Base-by-base conservation (phyloP, 345 rosid genomes). In the Citrus hindsii region DNA sequence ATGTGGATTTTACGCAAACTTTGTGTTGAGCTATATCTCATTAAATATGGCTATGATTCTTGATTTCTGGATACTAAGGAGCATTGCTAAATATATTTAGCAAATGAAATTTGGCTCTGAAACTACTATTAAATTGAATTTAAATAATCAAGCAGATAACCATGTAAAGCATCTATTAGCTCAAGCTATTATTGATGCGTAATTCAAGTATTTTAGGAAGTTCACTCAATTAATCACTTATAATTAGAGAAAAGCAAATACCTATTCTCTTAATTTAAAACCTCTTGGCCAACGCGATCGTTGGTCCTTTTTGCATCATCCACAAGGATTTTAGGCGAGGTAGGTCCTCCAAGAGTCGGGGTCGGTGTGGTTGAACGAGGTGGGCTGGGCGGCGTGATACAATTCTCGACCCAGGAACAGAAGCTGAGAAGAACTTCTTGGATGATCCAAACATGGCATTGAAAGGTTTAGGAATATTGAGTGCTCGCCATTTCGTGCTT, bases 341-440 rank as follows among this genome's bases (percentile, higher is more conserved):
- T 87, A 35, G 92, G 92, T 79, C 98, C 97, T 22, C 91, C 90
- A 60, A 96, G 87, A 71, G 97, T 96, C 42, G 99, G 99, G 42
- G 97, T 94, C 48, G 99, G 99, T 32, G 99, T 94, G n/a, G 99
- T 91, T 81, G 99, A 93, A 74, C 99, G 95, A 64, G 99, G 98
- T 68, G 98, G 99, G 77, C 98, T 96, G 25, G 92, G 85, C 51
- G 93, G 91, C 80, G 97, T 76, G 99, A 94, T 67, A 90, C 97
- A 80, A 96, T 94, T 89, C 99, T 86, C 60, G 99, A 96, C 76
- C 99, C 99, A 81, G 99, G 99, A 87, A 96, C 98, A 79, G 99
- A 96, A 75, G 97, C 98, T 40, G 99, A 96, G 88, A 94, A 94
- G 81, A 92, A 89, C 79, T 94, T 96, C 87, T 96, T 94, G 60